Conservation (phyloP, 345 rosid species). For the Aquilaria yunnanensis region DNA sequence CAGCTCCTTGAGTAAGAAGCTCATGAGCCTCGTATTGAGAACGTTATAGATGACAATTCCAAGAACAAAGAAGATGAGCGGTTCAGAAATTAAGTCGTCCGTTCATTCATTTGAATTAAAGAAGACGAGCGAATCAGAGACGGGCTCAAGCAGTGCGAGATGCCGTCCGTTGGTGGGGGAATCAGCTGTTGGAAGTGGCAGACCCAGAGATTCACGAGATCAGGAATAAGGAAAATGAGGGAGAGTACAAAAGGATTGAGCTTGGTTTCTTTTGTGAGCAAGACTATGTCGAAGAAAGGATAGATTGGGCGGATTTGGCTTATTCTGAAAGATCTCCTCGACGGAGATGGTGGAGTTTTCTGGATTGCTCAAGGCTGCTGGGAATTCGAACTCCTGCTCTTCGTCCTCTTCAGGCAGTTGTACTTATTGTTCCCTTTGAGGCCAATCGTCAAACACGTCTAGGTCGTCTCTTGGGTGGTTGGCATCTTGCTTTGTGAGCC, state of each 20-base stretch:
- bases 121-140: conserved; percentile 22
- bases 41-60: conserved; percentile 17
- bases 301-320: conserved; percentile 54
- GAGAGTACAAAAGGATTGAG: conserved; percentile 72
- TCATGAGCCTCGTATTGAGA: conserved; percentile 18
- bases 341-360: conserved; percentile 34
- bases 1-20: conserved; percentile 56
- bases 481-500: conserved; percentile 29
- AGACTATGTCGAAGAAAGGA: conserved; percentile 28
- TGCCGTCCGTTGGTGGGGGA: conserved; percentile 64
- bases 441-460: conserved; percentile 1
- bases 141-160: conserved; percentile 46
- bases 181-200: conserved; percentile 52
- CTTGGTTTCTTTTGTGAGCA: conserved; percentile 15
- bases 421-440: not conserved
- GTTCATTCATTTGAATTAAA: too few species aligned
- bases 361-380: conserved; percentile 26
- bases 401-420: not conserved
- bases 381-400: conserved; percentile 39
- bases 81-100: conserved; percentile 25
- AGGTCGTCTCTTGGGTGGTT: conserved; percentile 32
- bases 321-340: conserved; percentile 59
- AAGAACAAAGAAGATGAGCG: conserved; percentile 44
- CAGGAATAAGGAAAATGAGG: conserved; percentile 77
- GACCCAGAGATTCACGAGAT: conserved; percentile 76